phyloP scores from a whole-genome alignment of 176 grass and related monocot genomes.

The Carex cristatella region DNA sequence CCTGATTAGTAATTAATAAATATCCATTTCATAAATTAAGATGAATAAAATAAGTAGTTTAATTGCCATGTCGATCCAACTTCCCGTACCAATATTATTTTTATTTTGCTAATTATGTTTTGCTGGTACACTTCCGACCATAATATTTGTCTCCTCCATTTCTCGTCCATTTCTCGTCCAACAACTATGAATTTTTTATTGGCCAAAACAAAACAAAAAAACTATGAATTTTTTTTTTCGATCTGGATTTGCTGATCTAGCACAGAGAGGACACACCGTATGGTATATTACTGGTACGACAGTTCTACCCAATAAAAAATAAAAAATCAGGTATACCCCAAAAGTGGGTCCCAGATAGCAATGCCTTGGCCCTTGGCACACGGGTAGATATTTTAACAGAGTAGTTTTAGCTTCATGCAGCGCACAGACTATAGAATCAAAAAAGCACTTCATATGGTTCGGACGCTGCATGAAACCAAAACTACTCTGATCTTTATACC shows the following conservation, averaged over 20 bases:
- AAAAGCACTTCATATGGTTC: too few relatives aligned
- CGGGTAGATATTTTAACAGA: too few relatives aligned
- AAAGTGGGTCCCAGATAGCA: background rate
- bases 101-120: background rate
- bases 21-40: background rate
- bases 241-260: background rate
- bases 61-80: constrained; percentile 3
- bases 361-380: too few relatives aligned
- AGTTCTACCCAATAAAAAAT: background rate
- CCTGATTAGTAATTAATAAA: background rate
- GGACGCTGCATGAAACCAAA: too few relatives aligned
- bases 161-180: constrained; percentile 4
- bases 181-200: background rate
- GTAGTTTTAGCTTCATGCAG: too few relatives aligned
- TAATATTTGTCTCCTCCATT: constrained; percentile 5
- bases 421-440: too few relatives aligned
- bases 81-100: background rate
- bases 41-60: background rate
- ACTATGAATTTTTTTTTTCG: background rate
- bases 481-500: too few relatives aligned
- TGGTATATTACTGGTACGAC: background rate
- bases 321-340: background rate
- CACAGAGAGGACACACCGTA: background rate
- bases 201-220: too few relatives aligned
- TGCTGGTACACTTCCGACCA: background rate